Base-by-base conservation (phyloP, 495 filamentous ascomycete species). In the Pyrenula aspistea region DNA sequence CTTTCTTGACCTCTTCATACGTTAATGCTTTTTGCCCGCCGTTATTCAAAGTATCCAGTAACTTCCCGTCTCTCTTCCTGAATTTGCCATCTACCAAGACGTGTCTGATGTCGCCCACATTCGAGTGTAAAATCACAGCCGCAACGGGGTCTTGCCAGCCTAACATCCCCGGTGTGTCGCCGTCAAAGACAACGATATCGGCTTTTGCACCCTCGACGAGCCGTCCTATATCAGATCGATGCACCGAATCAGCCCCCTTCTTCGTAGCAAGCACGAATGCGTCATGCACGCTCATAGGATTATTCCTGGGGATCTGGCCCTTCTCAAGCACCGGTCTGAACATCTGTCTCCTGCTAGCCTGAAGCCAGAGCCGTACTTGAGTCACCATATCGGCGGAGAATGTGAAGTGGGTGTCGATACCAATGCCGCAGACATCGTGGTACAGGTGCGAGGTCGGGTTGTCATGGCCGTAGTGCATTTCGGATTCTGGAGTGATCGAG, bases 181-280 rank as follows among this genome's bases (percentile, higher is more conserved):
- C 75, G 55, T 77, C 64, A 64, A 76, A 79, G n/a, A 79, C 66
- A 15, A 75, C 70, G n/a, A 80, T 51, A 53, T 80, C 76, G 1
- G 76, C 76, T 56, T 73, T 73, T 1, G 73, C 71, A 4, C 75
- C 76, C 1, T 65, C 67, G 8, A 56, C 62, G 53, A 80, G 66
- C 11, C 69, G 67, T 53, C 77, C 77, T 0, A 80, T 52, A 61
- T 80, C 77, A 2, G 65, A 61, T 1, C 73, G 61, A 10, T 69
- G 56, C n/a, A 79, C 61, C 2, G 77, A 74, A 19, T 70, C 65
- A 4, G 62, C 77, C 47, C 77, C 77, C 22, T 73, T 61, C 0
- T 74, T 63, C 11, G 77, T 80, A 3, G 71, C 73, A 12, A 80
- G 62, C 15, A 77, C 57, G 63, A 80, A 78, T 1, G 75, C 77